Base-by-base conservation (phyloP, 768 basidiomycete genomes). In the Scleroderma bovista region DNA sequence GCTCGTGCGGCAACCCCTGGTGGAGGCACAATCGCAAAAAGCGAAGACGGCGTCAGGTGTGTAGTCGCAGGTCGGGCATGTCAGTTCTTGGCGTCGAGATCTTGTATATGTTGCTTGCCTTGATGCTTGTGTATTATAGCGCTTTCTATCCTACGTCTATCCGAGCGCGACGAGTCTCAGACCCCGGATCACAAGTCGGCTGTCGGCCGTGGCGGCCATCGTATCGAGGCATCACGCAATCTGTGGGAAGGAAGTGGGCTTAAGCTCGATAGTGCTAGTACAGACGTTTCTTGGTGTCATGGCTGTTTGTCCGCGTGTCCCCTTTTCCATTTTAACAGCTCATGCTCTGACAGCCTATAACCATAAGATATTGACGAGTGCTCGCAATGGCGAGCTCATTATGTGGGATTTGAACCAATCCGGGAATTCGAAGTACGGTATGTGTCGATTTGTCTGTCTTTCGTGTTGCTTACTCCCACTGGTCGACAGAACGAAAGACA, bases 51-150 rank as follows among this genome's bases (percentile, higher is more conserved):
- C 1, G 60, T 57, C 33, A 68, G 81, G 57, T 87, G 84, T 66
- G 86, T 80, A 2, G 83, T 89, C 11, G 79, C 87, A 1, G 87
- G 88, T n/a, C 80, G 79, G 65, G 88, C 88, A 72, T 87, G 88
- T 88, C 52, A 54, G 77, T 64, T 37, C 29, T 8, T 22, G 17
- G 15, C 17, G 12, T 48, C 55, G 47, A 22, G 51, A 34, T 33
- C 43, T 26, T n/a, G 9, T 29, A 37, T 12, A 17, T 17, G 22
- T 10, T n/a, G n/a, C n/a, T 17, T 52, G 64, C 40, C 60, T 51
- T 43, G 41, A 26, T 29, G 32, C 40, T 44, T 44, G 17, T 20
- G 19, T 29, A 59, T 65, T 45, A 50, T 66, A 85, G 84, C 80
- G 34, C 67, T 86, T 39, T 76, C 80, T 57, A 74, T 85, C 37